Evolutionary conservation across 2,329 filamentous ascomycete species (phyloP), one percentile per base, ranked within the genome.

Genomic region (Pseudogymnoascus sp.): DNA sequence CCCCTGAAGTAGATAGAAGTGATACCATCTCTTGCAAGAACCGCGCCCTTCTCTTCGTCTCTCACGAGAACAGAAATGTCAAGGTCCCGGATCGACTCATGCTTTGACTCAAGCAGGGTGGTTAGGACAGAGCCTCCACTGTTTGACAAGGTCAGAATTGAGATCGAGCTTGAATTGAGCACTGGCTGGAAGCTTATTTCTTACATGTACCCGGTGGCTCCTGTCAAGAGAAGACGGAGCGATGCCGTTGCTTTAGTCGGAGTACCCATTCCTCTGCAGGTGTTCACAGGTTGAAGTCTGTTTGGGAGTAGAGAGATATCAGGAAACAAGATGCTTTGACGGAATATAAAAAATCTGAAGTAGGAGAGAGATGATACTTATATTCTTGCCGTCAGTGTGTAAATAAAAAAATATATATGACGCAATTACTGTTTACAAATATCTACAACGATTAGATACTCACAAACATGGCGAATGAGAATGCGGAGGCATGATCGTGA

Each of bases 101-200:
- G 23, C 42, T 65, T 40, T 12, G 65, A 63, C 5, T 63, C 34
- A 2, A 67, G 60, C 0, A 69, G 38, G 1, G 62, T 64, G 7
- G 61, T 59, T 8, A 69, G 61, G 16, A 69, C 40, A 2, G 68
- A 68, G 59, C 69, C 70, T 5, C 70, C 69, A 25, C 68, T 71
- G 28, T 53, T 4, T 44, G 6, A 31, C 12, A 28, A 7, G 65
- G 25, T 65, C 42, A 38, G 23, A 56, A 28, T n/a, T 62, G 23
- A 14, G 14, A 5, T 50, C 8, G 3, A 4, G 6, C 25, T 12
- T 10, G 11, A 28, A 12, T 31, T 21, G 23, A 59, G 28, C 53
- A 46, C 16, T 16, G 23, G 14, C 21, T 21, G n/a, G 28, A 36
- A 38, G 46, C 18, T 16, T 18, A n/a, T 50, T 16, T n/a, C 62